A percentile compares a stretch with the other conserved stretches of the same genome.
Evolutionary conservation across 1,284 basidiomycete species (phyloP).

Genomic region (Pisolithus thermaeus): DNA sequence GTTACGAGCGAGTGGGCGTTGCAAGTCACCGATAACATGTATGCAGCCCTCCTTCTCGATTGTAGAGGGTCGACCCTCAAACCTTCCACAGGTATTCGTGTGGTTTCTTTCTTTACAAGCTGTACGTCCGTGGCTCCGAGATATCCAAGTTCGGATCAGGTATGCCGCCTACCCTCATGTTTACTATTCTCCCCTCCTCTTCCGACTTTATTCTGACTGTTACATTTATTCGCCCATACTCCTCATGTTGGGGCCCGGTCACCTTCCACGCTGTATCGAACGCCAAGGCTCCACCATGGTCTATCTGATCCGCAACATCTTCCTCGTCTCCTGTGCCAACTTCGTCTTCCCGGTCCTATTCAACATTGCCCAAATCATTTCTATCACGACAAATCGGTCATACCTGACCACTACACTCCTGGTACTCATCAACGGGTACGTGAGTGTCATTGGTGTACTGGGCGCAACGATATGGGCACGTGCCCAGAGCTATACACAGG

Average conservation of each 20-base stretch:
- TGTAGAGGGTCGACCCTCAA: background rate
- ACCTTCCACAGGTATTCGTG: background rate
- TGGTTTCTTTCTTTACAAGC: background rate
- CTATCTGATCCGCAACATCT: background rate
- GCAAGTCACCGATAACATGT: background rate
- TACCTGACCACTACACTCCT: background rate
- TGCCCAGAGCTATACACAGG: no score
- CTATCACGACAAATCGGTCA: background rate
- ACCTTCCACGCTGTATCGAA: no score
- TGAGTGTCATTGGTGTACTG: conserved; percentile 1
- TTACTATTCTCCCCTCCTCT: background rate
- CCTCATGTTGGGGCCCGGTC: no score
- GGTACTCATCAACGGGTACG: conserved; percentile 1
- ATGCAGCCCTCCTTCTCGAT: background rate
- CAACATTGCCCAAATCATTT: conserved; percentile 1
- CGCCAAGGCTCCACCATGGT: background rate
- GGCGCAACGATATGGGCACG: conserved; percentile 1
- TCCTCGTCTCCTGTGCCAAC: conserved; percentile 1
- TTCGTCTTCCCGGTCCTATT: conserved; percentile 4
- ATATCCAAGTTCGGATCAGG: background rate
- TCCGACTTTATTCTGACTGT: no score
- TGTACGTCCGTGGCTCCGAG: background rate
- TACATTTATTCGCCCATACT: no score
- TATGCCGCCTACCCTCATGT: background rate
- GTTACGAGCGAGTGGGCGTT: background rate